A percentile compares a stretch with the other conserved stretches of the same genome.
phyloP scores from a whole-genome alignment of 2,329 filamentous ascomycete species.

The Ophiostoma sp. region DNA sequence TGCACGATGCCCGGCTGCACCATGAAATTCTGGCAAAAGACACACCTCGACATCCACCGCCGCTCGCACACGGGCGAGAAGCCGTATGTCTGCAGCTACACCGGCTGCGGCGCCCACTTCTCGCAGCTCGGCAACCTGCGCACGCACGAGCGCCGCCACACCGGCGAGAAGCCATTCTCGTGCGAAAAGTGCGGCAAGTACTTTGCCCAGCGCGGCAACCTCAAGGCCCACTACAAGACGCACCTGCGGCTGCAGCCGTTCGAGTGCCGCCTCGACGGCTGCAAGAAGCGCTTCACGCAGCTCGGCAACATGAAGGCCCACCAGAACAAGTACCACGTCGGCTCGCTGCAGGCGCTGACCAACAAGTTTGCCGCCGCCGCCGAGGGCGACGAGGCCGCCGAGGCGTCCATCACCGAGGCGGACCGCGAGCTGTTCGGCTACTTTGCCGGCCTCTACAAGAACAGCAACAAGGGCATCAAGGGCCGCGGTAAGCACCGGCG shows the following conservation, averaged over 20 bases:
- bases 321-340: conserved; percentile 86
- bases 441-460: conserved; percentile 85
- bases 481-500: conserved; percentile 81
- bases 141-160: conserved; percentile 84
- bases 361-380: conserved; percentile 60
- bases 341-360: conserved; percentile 65
- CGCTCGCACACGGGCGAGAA: conserved; percentile 84
- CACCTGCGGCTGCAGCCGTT: conserved; percentile 74
- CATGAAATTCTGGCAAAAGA: conserved; percentile 86
- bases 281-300: conserved; percentile 83
- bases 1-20: conserved; percentile 70
- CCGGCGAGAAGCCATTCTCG: conserved; percentile 75
- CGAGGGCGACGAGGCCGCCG: conserved; percentile 58
- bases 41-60: conserved; percentile 84
- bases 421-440: conserved; percentile 76
- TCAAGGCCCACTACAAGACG: conserved; percentile 75
- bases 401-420: conserved; percentile 33
- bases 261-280: conserved; percentile 73
- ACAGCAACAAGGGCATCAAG: conserved; percentile 98
- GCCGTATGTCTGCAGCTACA: conserved; percentile 60
- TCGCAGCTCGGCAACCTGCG: conserved; percentile 89
- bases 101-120: conserved; percentile 66
- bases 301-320: conserved; percentile 92
- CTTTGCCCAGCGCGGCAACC: conserved; percentile 82
- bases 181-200: conserved; percentile 75